Conservation (phyloP, 2,329 filamentous ascomycete species). For the Rhinocladiella mackenziei region DNA sequence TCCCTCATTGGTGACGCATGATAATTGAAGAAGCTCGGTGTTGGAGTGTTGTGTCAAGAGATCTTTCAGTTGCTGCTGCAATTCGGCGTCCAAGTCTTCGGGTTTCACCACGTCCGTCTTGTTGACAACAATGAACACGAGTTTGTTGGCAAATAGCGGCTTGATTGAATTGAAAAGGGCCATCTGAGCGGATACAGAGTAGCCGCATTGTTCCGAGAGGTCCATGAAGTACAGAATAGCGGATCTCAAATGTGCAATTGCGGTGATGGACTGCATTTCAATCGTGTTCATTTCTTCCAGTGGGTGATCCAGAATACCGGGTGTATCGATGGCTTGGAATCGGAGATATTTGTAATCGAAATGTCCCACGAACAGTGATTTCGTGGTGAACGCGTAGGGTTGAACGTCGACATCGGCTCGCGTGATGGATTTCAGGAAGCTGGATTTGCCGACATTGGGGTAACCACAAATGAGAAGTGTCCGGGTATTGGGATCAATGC, state of each 20-base stretch:
- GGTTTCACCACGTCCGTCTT: slow-evolving; percentile 92
- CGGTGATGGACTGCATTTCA: slow-evolving; percentile 98
- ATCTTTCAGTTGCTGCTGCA: slow-evolving; percentile 70
- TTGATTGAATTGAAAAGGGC: slow-evolving; percentile 95
- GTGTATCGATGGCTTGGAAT: slow-evolving; percentile 93
- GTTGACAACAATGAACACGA: slow-evolving; percentile 95
- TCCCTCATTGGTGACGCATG: slow-evolving; percentile 91
- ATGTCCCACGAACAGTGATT: slow-evolving; percentile 94
- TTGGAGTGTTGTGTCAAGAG: slow-evolving; percentile 75
- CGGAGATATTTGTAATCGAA: slow-evolving; percentile 94
- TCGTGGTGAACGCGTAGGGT: slow-evolving; percentile 97
- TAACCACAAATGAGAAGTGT: slow-evolving; percentile 96
- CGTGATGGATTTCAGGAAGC: slow-evolving; percentile 87
- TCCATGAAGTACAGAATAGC: slow-evolving; percentile 99
- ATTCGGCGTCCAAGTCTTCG: slow-evolving; percentile 77
- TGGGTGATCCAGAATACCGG: slow-evolving; percentile 95
- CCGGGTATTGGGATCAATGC: slow-evolving; percentile 97
- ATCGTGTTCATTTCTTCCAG: slow-evolving; percentile 99
- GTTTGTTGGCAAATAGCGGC: slow-evolving; percentile 93
- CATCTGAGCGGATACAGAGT: slow-evolving; percentile 87
- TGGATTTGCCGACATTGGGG: slow-evolving; percentile 96
- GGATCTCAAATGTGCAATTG: slow-evolving; percentile 91
- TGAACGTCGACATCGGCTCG: slow-evolving; percentile 95
- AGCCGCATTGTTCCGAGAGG: slow-evolving; percentile 92
- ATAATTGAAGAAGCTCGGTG: slow-evolving; percentile 87